Conservation (phyloP, 2,329 filamentous ascomycete genomes). For the Pseudogymnoascus sp. region DNA sequence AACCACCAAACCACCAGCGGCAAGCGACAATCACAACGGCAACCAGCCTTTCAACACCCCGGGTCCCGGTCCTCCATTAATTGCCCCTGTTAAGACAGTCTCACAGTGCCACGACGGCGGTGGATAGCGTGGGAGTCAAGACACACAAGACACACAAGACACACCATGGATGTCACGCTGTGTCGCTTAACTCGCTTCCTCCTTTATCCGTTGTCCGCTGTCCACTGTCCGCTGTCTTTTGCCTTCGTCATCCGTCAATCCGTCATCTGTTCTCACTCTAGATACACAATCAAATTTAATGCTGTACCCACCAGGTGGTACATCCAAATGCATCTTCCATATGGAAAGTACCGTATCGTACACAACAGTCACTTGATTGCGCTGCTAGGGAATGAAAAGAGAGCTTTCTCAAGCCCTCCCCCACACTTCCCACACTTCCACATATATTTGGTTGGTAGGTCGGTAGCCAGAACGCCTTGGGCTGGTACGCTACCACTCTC, state of each 20-base stretch:
- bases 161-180: neutral
- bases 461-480: slow-evolving; percentile 4
- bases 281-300: neutral
- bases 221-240: neutral
- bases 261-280: neutral
- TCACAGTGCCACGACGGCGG: neutral
- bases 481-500: slow-evolving; percentile 7
- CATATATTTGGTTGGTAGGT: slow-evolving; percentile 1
- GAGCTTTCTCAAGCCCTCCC: neutral
- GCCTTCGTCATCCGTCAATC: neutral
- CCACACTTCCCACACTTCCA: neutral
- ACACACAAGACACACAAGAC: too few species aligned
- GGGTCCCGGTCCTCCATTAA: neutral
- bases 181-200: neutral
- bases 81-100: neutral
- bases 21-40: slow-evolving; percentile 4
- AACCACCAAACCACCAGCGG: neutral
- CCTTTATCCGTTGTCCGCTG: neutral
- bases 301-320: neutral
- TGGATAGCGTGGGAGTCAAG: neutral
- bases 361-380: neutral
- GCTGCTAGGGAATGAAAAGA: neutral
- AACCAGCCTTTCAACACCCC: neutral
- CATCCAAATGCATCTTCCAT: neutral
- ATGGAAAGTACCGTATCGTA: neutral